Conservation (phyloP, 2,329 filamentous ascomycete genomes). For the Pseudogymnoascus sp. region DNA sequence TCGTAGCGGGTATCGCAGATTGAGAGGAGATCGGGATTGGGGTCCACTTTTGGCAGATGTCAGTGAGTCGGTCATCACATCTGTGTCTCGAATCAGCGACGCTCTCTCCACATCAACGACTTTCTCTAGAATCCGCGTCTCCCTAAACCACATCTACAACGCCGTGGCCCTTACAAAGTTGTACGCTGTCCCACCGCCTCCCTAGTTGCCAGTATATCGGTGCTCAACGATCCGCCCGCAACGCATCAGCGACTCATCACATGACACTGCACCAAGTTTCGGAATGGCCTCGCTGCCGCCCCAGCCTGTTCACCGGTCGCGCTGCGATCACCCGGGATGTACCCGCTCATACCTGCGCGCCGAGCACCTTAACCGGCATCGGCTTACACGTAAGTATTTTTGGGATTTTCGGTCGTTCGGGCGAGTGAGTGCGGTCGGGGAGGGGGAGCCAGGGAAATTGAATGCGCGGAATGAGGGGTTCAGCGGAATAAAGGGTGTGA, state of each 20-base stretch:
- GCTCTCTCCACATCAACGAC: background rate
- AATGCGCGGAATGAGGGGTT: background rate
- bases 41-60: constrained; percentile 4
- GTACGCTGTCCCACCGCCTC: background rate
- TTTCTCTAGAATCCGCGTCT: background rate
- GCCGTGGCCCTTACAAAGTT: background rate
- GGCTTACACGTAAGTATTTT: constrained; percentile 17
- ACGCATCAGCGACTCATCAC: background rate
- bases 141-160: background rate
- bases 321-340: constrained; percentile 18
- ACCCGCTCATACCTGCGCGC: constrained; percentile 18
- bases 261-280: background rate
- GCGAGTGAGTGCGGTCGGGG: background rate
- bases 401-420: background rate
- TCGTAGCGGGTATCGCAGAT: background rate
- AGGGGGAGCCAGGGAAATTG: background rate
- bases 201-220: background rate
- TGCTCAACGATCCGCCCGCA: background rate
- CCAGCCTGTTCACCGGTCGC: constrained; percentile 3
- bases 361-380: constrained; percentile 21
- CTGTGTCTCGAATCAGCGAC: background rate
- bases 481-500: background rate
- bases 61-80: background rate
- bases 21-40: constrained; percentile 1
- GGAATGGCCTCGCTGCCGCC: constrained; percentile 1